phyloP scores from a whole-genome alignment of 257 asterid genomes.

The Solanum peruvianum region DNA sequence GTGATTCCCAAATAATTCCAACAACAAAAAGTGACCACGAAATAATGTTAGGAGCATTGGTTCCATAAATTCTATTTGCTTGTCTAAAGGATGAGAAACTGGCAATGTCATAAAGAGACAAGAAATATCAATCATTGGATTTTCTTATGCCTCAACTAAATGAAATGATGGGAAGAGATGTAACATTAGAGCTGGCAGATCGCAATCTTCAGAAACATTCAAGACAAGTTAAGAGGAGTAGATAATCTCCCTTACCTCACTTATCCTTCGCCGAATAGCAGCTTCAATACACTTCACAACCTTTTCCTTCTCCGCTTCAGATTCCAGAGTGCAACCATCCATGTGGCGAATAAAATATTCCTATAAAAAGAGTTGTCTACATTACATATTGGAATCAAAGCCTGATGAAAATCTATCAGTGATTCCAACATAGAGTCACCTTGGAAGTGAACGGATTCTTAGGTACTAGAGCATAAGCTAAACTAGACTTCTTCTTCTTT shows the following conservation, averaged over 20 bases:
- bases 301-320: conserved; percentile 63
- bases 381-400: background rate
- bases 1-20: background rate
- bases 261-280: conserved; percentile 74
- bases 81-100: background rate
- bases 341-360: conserved; percentile 80
- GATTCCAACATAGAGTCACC: background rate
- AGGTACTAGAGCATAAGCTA: background rate
- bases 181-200: background rate
- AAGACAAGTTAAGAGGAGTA: background rate
- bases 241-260: conserved; percentile 48
- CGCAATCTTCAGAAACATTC: background rate
- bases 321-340: conserved; percentile 70
- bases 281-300: conserved; percentile 94
- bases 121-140: background rate
- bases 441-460: background rate
- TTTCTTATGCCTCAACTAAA: background rate
- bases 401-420: background rate
- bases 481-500: background rate
- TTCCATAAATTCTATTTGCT: background rate
- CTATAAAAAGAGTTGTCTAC: conserved; percentile 17
- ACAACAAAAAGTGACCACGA: background rate
- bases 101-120: background rate
- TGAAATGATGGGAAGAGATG: background rate
- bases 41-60: background rate